Percentiles rank a stretch among this genome's conserved stretches.
phyloP scores from a whole-genome alignment of 2,329 filamentous ascomycete genomes.

The Scedosporium minutisporum region DNA sequence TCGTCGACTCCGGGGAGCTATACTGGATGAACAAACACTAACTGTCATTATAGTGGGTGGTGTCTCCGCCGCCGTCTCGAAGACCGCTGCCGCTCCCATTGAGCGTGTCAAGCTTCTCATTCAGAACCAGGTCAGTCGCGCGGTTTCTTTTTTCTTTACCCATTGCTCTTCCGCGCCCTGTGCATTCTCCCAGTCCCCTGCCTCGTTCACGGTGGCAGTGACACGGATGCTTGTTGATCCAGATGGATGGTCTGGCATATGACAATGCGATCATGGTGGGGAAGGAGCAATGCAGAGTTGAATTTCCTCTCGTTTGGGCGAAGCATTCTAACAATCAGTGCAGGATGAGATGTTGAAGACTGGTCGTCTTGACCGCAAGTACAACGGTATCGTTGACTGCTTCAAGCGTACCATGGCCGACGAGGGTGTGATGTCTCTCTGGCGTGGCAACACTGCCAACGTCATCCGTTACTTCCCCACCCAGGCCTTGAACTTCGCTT shows the following conservation, averaged over 20 bases:
- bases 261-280: too few relatives aligned
- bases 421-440: constrained; percentile 92
- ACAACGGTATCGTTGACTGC: constrained; percentile 88
- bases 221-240: too few relatives aligned
- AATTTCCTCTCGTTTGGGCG: neutral
- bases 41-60: constrained; percentile 70
- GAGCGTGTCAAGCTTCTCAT: constrained; percentile 99
- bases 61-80: constrained; percentile 99
- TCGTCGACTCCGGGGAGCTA: neutral
- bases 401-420: constrained; percentile 83
- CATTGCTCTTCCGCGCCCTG: too few relatives aligned
- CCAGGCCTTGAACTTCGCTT: constrained; percentile 99
- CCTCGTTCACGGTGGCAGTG: neutral
- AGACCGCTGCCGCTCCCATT: constrained; percentile 98
- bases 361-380: constrained; percentile 97
- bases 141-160: neutral
- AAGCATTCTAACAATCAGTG: constrained; percentile 21
- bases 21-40: constrained; percentile 11
- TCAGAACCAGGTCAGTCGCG: constrained; percentile 89
- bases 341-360: constrained; percentile 99
- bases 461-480: constrained; percentile 99
- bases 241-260: neutral
- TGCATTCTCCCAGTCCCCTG: too few relatives aligned
- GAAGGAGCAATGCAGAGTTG: too few relatives aligned
- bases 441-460: constrained; percentile 99